A percentile compares a stretch with the other conserved stretches of the same genome.
phyloP scores from a whole-genome alignment of 1,139 yeast species.

The Saccharomyces hybrid region DNA sequence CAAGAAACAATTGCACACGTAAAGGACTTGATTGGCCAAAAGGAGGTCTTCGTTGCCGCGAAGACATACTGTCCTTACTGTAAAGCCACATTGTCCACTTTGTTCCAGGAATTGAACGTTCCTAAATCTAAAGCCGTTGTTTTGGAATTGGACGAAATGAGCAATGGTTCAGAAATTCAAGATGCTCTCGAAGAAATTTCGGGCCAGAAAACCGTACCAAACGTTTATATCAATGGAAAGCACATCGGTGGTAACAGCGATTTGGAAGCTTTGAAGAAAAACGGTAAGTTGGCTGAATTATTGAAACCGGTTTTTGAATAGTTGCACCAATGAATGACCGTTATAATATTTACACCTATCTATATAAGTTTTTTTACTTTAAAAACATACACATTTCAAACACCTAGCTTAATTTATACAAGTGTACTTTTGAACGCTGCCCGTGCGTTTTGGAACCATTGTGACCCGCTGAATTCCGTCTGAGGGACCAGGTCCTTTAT shows the following conservation, averaged over 20 bases:
- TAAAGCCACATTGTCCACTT: conserved; percentile 51
- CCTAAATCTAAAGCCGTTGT: conserved; percentile 46
- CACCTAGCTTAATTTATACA: conserved; percentile 4
- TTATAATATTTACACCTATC: not conserved
- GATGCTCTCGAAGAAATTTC: conserved; percentile 67
- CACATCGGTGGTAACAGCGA: conserved; percentile 95
- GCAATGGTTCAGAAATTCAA: conserved; percentile 66
- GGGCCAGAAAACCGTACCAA: conserved; percentile 92
- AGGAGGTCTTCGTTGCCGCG: conserved; percentile 78
- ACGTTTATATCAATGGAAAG: conserved; percentile 78
- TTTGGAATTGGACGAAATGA: conserved; percentile 54
- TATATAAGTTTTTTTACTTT: too few species aligned
- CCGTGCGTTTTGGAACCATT: conserved; percentile 20
- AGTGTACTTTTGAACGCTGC: conserved; percentile 13
- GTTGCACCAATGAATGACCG: not conserved
- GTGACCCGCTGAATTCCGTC: conserved; percentile 30
- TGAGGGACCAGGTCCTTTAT: conserved; percentile 23
- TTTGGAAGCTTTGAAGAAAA: conserved; percentile 51
- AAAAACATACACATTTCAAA: not conserved
- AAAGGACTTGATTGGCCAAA: conserved; percentile 54
- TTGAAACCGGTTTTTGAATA: conserved; percentile 20
- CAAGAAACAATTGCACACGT: conserved; percentile 51
- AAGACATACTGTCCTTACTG: conserved; percentile 76
- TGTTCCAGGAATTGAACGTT: conserved; percentile 40
- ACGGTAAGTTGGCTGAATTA: conserved; percentile 36